Evolutionary conservation across 2,329 filamentous ascomycete genomes (phyloP).

Genomic region (Aspergillus luchuensis): DNA sequence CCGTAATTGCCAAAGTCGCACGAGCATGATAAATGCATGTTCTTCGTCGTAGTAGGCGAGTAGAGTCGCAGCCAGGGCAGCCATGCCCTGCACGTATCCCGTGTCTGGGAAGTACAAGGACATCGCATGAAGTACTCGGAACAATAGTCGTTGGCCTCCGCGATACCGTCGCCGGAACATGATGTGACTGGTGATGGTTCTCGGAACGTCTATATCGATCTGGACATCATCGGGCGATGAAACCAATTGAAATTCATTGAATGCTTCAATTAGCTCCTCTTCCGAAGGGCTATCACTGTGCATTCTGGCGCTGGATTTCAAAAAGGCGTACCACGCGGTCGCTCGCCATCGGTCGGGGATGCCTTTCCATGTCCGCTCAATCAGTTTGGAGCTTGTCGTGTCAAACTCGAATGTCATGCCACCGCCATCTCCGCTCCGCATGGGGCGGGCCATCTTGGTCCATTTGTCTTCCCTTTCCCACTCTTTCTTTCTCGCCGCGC

Average conservation of each 20-base stretch:
- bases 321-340: constrained; percentile 92
- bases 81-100: constrained; percentile 98
- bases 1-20: constrained; percentile 87
- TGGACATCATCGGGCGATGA: constrained; percentile 89
- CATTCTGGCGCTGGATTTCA: constrained; percentile 72
- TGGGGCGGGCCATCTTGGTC: constrained; percentile 64
- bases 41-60: constrained; percentile 98
- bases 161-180: constrained; percentile 94
- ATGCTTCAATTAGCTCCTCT: constrained; percentile 70
- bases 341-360: constrained; percentile 95
- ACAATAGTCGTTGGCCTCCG: constrained; percentile 87
- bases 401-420: constrained; percentile 79
- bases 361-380: constrained; percentile 94
- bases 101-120: constrained; percentile 88
- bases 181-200: constrained; percentile 92
- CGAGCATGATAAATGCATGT: constrained; percentile 90
- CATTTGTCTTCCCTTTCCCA: constrained; percentile 66
- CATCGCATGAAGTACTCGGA: constrained; percentile 87
- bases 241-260: constrained; percentile 70
- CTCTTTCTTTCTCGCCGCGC: constrained; percentile 59
- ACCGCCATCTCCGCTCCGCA: constrained; percentile 52
- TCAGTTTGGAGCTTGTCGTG: constrained; percentile 75
- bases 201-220: constrained; percentile 94
- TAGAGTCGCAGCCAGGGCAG: constrained; percentile 84
- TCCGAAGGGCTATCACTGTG: constrained; percentile 65